Evolutionary conservation across 768 basidiomycete species (phyloP), one percentile per base, ranked within the genome.

Genomic region (Calocybe gangraenosa): DNA sequence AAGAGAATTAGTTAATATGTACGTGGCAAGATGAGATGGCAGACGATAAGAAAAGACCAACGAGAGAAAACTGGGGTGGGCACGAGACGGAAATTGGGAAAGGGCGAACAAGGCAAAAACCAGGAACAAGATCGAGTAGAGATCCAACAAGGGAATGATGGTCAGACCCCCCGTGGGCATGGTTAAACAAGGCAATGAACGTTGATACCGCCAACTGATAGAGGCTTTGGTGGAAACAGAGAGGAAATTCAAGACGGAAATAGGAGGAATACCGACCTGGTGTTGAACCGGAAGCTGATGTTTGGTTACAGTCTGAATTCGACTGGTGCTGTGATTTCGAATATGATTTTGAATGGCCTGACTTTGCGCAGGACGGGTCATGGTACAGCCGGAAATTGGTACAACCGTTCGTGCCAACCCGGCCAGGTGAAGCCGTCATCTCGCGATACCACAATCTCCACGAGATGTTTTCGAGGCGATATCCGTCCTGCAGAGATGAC

Each of bases 391-490:
- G 25, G 25, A 5, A 5, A 11, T 11, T 28, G 6, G 25, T 28
- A 5, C 11, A 5, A 28, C 11, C 25, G 6, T 28, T 11, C 5
- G 11, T 28, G 25, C 6, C 25, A 6, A 11, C 25, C 11, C 25
- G 25, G 6, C 25, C 5, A 28, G 5, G 25, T 28, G 25, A 28
- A 11, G 25, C 25, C 25, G 25, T 11, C 25, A 28, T 6, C 50
- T 86, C 79, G 51, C 81, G 76, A 59, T 85, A 78, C 84, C 88
- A 88, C 7, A 93, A 67, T 42, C 91, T 71, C 91, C 91, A 94
- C 2, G 86, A 82, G 43, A 93, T 83, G 57, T 94, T 92, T 66
- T 93, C 91, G 21, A 92, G 74, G 21, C 91, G 67, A 5, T 70
- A 74, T n/a, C 92, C 92, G 54, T 92, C 84, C 55, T 84, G 76